Conservation (phyloP, 352 stramenopile genomes). For the Thalassiosira sp. region DNA sequence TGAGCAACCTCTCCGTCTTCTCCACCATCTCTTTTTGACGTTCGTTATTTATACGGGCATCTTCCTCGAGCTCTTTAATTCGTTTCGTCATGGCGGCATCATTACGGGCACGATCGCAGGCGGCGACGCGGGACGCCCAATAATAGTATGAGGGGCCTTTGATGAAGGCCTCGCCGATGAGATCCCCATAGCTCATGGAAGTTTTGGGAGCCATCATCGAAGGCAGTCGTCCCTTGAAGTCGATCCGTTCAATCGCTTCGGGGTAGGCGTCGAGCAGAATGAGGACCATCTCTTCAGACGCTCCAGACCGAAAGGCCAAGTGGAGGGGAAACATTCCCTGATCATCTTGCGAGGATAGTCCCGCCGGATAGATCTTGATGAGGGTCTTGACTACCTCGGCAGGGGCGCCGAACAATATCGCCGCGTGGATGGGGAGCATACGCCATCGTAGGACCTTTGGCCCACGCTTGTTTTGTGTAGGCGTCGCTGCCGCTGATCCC, state of each 20-base stretch:
- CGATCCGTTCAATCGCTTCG: slow-evolving; percentile 40
- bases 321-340: slow-evolving; percentile 75
- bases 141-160: slow-evolving; percentile 42
- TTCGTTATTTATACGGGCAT: neutral
- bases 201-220: slow-evolving; percentile 35
- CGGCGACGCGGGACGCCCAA: slow-evolving; percentile 31
- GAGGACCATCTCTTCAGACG: slow-evolving; percentile 36
- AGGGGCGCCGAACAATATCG: slow-evolving; percentile 65
- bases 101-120: slow-evolving; percentile 14
- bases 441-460: slow-evolving; percentile 66
- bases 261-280: slow-evolving; percentile 37
- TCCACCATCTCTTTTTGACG: slow-evolving; percentile 16
- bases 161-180: slow-evolving; percentile 43
- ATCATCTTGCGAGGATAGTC: slow-evolving; percentile 58
- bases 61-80: slow-evolving; percentile 36
- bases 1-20: slow-evolving; percentile 20
- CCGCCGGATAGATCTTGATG: slow-evolving; percentile 59
- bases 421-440: slow-evolving; percentile 74
- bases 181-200: slow-evolving; percentile 32
- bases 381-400: slow-evolving; percentile 54
- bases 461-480: no score
- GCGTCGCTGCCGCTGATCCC: neutral
- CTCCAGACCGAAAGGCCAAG: slow-evolving; percentile 61
- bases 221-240: slow-evolving; percentile 44
- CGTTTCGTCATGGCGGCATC: slow-evolving; percentile 12